phyloP scores from a whole-genome alignment of 352 stramenopile genomes.

The Pythium periplocum region DNA sequence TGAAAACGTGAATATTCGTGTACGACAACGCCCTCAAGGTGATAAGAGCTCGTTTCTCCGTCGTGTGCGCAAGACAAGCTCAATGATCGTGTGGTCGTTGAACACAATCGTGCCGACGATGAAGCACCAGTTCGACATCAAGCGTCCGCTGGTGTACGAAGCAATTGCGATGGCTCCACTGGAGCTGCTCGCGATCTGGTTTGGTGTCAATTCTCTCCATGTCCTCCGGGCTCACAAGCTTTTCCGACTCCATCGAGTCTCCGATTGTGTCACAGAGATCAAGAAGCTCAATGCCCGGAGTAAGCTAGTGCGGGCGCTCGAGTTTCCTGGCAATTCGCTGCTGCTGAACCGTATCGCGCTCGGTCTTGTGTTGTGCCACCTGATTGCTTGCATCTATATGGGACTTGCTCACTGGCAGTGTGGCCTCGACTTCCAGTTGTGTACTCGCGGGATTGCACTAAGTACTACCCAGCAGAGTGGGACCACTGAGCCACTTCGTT shows the following conservation, averaged over 20 bases:
- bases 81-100: constrained; percentile 49
- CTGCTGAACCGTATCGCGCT: constrained; percentile 39
- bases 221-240: constrained; percentile 47
- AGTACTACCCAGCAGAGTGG: background rate
- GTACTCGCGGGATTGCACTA: constrained; percentile 14
- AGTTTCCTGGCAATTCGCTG: constrained; percentile 51
- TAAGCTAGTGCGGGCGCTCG: constrained; percentile 38
- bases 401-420: constrained; percentile 60
- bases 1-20: constrained; percentile 7
- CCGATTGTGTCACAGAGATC: constrained; percentile 36
- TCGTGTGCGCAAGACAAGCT: constrained; percentile 7
- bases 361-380: constrained; percentile 46
- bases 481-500: constrained; percentile 1
- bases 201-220: constrained; percentile 53
- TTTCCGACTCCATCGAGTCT: constrained; percentile 47
- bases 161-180: constrained; percentile 40
- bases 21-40: too few species aligned
- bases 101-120: constrained; percentile 45
- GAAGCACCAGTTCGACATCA: constrained; percentile 27
- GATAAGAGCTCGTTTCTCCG: too few species aligned
- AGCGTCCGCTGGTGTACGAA: constrained; percentile 35
- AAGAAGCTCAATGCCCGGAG: constrained; percentile 38
- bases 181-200: constrained; percentile 33
- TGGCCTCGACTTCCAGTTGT: constrained; percentile 48
- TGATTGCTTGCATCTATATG: constrained; percentile 65